phyloP scores from a whole-genome alignment of 345 rosid genomes.

The Kandelia obovata region DNA sequence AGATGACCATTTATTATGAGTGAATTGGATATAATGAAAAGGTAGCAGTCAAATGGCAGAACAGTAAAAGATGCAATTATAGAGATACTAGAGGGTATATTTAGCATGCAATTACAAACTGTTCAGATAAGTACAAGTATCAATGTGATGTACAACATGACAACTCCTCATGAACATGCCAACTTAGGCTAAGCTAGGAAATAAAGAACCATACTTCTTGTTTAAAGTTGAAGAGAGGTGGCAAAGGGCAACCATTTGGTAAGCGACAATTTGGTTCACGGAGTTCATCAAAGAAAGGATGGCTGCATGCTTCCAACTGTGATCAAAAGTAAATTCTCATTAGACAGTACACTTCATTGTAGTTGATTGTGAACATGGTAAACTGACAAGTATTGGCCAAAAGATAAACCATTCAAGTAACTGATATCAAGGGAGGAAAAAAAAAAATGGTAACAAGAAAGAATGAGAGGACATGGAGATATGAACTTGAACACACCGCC shows the following conservation, averaged over 20 bases:
- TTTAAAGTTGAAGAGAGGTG: conserved; percentile 35
- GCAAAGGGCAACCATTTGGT: conserved; percentile 27
- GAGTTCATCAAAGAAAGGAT: conserved; percentile 35
- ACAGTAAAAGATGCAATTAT: not conserved
- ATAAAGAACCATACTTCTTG: conserved; percentile 49
- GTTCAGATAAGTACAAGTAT: not conserved
- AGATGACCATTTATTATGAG: not conserved
- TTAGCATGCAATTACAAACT: not conserved
- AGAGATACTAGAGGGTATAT: too few relatives aligned
- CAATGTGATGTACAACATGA: not conserved
- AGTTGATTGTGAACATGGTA: not conserved
- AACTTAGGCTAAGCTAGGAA: not conserved
- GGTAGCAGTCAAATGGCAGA: not conserved
- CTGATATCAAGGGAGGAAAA: too few relatives aligned
- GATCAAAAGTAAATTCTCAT: not conserved
- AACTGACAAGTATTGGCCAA: not conserved
- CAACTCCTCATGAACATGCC: not conserved
- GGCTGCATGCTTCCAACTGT: conserved; percentile 34
- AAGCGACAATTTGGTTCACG: conserved; percentile 31
- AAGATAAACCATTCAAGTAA: not conserved
- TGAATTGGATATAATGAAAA: not conserved
- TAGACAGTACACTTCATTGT: not conserved
- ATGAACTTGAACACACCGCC: conserved; percentile 18
- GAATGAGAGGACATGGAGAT: not conserved
- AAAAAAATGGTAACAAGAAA: not conserved